Conservation (phyloP, 768 basidiomycete genomes). For the Trametes meyenii region DNA sequence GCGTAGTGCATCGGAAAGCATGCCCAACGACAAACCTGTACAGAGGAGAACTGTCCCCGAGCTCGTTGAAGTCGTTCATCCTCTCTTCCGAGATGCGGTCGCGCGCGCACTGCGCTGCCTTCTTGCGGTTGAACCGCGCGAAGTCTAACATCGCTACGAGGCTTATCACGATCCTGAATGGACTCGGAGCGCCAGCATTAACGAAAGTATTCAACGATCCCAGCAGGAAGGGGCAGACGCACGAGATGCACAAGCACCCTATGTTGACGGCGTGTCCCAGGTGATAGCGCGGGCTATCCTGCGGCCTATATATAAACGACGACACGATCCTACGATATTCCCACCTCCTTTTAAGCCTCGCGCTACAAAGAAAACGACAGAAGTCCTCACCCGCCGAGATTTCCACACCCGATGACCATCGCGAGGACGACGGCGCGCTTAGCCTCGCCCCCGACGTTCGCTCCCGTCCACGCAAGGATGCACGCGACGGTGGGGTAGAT, state of each 20-base stretch:
- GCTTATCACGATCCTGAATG: slow-evolving; percentile 43
- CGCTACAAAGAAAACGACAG: slow-evolving; percentile 1
- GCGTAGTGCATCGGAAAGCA: no score
- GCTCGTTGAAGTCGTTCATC: neutral
- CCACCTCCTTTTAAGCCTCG: neutral
- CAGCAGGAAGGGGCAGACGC: neutral
- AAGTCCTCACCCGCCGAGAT: slow-evolving; percentile 49
- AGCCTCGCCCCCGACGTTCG: slow-evolving; percentile 58
- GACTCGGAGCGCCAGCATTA: neutral
- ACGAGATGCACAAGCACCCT: slow-evolving; percentile 13
- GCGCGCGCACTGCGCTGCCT: slow-evolving; percentile 40
- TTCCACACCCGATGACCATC: slow-evolving; percentile 56
- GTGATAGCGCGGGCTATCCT: slow-evolving; percentile 22
- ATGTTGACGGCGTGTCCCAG: slow-evolving; percentile 17
- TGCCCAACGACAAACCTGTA: no score
- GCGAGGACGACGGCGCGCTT: slow-evolving; percentile 55
- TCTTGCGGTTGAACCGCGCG: slow-evolving; percentile 43
- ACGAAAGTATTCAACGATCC: neutral
- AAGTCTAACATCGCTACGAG: slow-evolving; percentile 53
- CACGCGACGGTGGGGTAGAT: slow-evolving; percentile 54
- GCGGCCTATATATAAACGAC: slow-evolving; percentile 42
- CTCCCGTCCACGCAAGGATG: slow-evolving; percentile 55
- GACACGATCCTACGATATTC: slow-evolving; percentile 39
- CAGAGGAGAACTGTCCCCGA: neutral
- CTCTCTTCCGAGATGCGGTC: slow-evolving; percentile 21